These are phyloP conservation scores for Arachnomyces sp. DNA, from an alignment of 2,329 filamentous ascomycete genomes.

Conservation along the genomic window DNA sequence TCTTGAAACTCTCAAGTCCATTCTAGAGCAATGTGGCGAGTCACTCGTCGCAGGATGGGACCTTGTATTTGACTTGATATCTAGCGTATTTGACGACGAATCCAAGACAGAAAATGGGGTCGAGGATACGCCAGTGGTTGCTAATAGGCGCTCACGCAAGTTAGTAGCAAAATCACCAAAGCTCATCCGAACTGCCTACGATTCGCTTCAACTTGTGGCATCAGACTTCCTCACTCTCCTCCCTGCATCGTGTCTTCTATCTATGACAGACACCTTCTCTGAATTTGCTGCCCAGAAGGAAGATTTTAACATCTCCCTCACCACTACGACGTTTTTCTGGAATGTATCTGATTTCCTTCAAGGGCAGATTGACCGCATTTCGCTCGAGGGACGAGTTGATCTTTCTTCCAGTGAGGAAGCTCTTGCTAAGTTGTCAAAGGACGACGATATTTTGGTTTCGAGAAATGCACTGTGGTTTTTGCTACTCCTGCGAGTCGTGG, in stretches of 20 bases:
- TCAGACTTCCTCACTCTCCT: slow-evolving; percentile 80
- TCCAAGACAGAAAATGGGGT: slow-evolving; percentile 24
- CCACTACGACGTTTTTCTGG: slow-evolving; percentile 93
- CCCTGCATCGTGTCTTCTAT: slow-evolving; percentile 62
- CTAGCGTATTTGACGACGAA: slow-evolving; percentile 61
- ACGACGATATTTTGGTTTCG: slow-evolving; percentile 52
- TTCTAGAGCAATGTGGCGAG: slow-evolving; percentile 85
- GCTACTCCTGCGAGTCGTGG: slow-evolving; percentile 32
- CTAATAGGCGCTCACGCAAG: slow-evolving; percentile 13
- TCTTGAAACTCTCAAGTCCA: slow-evolving; percentile 68
- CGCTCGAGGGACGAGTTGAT: slow-evolving; percentile 29
- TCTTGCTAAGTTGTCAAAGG: slow-evolving; percentile 50
- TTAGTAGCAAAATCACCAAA: slow-evolving; percentile 50
- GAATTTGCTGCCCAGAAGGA: slow-evolving; percentile 83
- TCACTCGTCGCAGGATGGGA: slow-evolving; percentile 76
- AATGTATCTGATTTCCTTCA: slow-evolving; percentile 82
- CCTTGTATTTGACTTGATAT: slow-evolving; percentile 74
- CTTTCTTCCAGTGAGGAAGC: slow-evolving; percentile 48
- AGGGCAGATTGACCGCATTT: slow-evolving; percentile 36
- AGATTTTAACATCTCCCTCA: slow-evolving; percentile 90
- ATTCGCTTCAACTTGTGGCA: slow-evolving; percentile 81
- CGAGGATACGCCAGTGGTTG: slow-evolving; percentile 16
- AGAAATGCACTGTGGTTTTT: slow-evolving; percentile 27
- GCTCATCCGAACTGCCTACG: slow-evolving; percentile 78
- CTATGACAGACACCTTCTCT: slow-evolving; percentile 78